Percentiles rank a stretch among this genome's conserved stretches.
Evolutionary conservation across 352 stramenopile species (phyloP).

Genomic region (Thraustochytrium sp.): DNA sequence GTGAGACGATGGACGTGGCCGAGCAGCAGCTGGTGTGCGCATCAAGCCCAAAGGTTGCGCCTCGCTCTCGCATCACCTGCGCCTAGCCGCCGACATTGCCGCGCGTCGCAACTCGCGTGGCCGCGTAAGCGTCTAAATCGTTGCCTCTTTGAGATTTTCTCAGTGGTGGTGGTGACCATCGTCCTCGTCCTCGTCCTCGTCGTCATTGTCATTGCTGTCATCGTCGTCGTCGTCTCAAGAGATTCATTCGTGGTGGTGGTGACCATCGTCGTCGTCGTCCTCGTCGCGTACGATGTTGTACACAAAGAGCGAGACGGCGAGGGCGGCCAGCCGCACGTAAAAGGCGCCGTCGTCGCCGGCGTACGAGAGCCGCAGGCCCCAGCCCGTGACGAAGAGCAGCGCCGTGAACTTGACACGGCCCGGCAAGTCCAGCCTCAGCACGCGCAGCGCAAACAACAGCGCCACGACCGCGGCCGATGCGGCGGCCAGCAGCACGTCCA

Average conservation of each 20-base stretch:
- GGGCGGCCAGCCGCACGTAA: not conserved
- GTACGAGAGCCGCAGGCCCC: slow-evolving; percentile 1
- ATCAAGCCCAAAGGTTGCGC: no score
- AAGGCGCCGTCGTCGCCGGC: not conserved
- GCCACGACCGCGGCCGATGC: no score
- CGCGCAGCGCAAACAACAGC: no score
- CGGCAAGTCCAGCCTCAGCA: no score
- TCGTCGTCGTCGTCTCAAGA: no score
- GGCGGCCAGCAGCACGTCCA: no score
- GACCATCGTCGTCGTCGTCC: not conserved
- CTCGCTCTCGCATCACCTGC: no score
- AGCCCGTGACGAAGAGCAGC: not conserved
- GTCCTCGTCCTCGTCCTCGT: not conserved
- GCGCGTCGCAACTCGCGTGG: not conserved
- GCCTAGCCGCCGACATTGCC: not conserved
- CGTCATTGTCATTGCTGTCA: not conserved
- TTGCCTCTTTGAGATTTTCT: not conserved
- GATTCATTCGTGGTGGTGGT: not conserved
- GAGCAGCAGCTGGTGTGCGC: no score
- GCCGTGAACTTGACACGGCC: no score
- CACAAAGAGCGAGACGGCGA: not conserved
- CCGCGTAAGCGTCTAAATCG: not conserved
- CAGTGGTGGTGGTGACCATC: not conserved
- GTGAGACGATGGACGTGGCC: no score
- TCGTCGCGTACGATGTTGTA: slow-evolving; percentile 9